Percentiles rank a stretch among this genome's conserved stretches.
phyloP scores from a whole-genome alignment of 345 rosid genomes.

The Pistacia atlantica region DNA sequence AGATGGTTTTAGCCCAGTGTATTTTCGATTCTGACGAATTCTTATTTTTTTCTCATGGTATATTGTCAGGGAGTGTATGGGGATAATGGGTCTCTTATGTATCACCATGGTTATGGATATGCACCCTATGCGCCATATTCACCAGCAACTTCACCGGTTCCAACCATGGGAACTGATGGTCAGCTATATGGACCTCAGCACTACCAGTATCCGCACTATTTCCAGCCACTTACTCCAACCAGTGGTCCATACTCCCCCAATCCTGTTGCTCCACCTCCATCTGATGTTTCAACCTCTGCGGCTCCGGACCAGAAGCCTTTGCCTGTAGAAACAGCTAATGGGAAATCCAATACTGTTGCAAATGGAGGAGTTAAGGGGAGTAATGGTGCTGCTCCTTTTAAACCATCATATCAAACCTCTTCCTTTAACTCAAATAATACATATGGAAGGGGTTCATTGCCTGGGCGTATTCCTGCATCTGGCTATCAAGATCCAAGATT shows the following conservation, averaged over 20 bases:
- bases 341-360: conserved; percentile 43
- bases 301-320: conserved; percentile 63
- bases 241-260: conserved; percentile 57
- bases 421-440: conserved; percentile 48
- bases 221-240: conserved; percentile 57
- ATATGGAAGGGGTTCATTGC: conserved; percentile 56
- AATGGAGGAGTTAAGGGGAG: conserved; percentile 55
- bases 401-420: conserved; percentile 52
- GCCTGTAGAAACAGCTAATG: conserved; percentile 56
- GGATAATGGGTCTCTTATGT: conserved; percentile 78
- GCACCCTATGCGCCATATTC: conserved; percentile 77
- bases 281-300: conserved; percentile 53
- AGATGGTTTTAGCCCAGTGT: not conserved
- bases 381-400: conserved; percentile 55
- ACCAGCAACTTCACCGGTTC: conserved; percentile 81
- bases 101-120: conserved; percentile 70
- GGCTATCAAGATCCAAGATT: conserved; percentile 72
- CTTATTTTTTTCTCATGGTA: not conserved
- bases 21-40: not conserved
- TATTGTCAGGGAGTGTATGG: conserved; percentile 67
- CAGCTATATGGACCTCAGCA: conserved; percentile 87
- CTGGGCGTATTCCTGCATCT: conserved; percentile 47
- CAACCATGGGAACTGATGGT: conserved; percentile 76
- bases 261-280: conserved; percentile 49
- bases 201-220: conserved; percentile 84